Evolutionary conservation across 495 filamentous ascomycete genomes (phyloP).

Genomic region (Wilcoxina mikolae): DNA sequence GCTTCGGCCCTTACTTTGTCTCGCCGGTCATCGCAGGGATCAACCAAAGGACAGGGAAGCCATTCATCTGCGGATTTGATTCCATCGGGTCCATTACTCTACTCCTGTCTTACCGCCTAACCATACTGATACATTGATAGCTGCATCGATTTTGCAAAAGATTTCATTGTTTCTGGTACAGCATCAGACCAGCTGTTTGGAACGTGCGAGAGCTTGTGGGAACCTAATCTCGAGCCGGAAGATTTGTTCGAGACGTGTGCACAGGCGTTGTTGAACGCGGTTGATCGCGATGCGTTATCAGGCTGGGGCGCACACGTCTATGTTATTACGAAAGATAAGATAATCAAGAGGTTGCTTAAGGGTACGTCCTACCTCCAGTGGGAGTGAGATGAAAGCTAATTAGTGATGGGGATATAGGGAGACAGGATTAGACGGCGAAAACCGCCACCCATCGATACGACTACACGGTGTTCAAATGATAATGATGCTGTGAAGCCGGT

Average conservation of each 20-base stretch:
- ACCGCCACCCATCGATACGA: background rate
- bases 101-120: too few species aligned
- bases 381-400: background rate
- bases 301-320: constrained; percentile 96
- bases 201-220: constrained; percentile 96
- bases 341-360: constrained; percentile 94
- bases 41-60: constrained; percentile 77
- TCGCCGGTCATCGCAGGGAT: constrained; percentile 87
- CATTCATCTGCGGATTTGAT: constrained; percentile 98
- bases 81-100: constrained; percentile 83
- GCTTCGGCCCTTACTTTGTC: constrained; percentile 94
- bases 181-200: constrained; percentile 95
- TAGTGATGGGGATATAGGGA: constrained; percentile 1
- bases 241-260: constrained; percentile 98
- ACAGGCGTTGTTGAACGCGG: constrained; percentile 87
- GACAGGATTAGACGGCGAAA: constrained; percentile 2
- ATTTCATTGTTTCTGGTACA: constrained; percentile 95
- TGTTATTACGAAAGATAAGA: constrained; percentile 99
- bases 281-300: constrained; percentile 88
- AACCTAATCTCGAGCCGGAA: constrained; percentile 81
- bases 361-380: constrained; percentile 33
- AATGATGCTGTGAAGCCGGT: background rate
- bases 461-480: background rate
- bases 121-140: constrained; percentile 11
- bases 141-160: constrained; percentile 97